A percentile compares a stretch with the other conserved stretches of the same genome.
Conservation (phyloP, 2,329 filamentous ascomycete genomes). For the Botrytis pseudocinerea region DNA sequence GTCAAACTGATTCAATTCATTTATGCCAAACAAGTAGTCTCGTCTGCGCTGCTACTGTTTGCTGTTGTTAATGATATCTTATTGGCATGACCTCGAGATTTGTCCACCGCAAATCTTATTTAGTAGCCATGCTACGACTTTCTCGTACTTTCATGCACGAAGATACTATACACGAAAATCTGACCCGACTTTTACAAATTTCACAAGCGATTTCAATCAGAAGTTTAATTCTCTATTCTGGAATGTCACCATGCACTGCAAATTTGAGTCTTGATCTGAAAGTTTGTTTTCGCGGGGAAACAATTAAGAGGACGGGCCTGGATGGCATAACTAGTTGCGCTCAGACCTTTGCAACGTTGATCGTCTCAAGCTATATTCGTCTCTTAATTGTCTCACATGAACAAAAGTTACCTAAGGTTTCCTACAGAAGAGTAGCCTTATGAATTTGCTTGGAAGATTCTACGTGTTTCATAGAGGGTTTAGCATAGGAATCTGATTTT, state of each 20-base stretch:
- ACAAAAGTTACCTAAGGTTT: background rate
- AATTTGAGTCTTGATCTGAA: background rate
- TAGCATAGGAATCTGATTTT: background rate
- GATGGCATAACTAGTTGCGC: background rate
- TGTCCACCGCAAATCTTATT: no score
- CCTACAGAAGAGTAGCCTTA: background rate
- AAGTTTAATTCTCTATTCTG: background rate
- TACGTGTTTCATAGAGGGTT: conserved; percentile 6
- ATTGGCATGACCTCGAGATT: background rate
- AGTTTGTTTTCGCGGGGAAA: conserved; percentile 1
- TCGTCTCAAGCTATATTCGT: conserved; percentile 12
- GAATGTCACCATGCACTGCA: background rate
- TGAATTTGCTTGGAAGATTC: background rate
- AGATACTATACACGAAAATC: background rate
- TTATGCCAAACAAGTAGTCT: background rate
- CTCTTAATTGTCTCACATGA: background rate
- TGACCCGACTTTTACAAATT: no score
- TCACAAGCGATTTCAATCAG: background rate
- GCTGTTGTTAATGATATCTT: background rate
- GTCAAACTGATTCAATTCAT: background rate
- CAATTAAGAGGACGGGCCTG: background rate
- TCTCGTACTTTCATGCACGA: background rate
- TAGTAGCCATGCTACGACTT: background rate
- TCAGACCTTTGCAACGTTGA: conserved; percentile 4
- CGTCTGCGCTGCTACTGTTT: background rate